These are phyloP conservation scores for Pleurostoma richardsiae DNA, from an alignment of 2,329 filamentous ascomycete genomes.

Conservation along the genomic window DNA sequence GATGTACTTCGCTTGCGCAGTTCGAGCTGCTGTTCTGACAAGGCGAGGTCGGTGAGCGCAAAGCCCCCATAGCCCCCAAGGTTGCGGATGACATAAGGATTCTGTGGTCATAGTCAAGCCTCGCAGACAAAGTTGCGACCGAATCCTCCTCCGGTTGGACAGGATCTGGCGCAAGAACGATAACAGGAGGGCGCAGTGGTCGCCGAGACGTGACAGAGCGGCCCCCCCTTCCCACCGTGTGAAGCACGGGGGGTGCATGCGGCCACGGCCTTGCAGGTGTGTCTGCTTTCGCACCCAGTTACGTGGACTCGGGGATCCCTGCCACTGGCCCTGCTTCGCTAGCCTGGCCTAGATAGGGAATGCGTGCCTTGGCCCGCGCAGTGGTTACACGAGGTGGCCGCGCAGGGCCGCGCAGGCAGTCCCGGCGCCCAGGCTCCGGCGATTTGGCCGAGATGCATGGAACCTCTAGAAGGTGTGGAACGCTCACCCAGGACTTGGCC, in stretches of 20 bases:
- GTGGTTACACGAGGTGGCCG: too few species aligned
- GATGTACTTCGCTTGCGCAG: background rate
- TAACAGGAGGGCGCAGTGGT: background rate
- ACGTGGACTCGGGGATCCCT: too few species aligned
- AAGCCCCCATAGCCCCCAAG: constrained; percentile 7
- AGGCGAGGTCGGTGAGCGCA: background rate
- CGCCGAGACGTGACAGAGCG: too few species aligned
- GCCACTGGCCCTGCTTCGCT: too few species aligned
- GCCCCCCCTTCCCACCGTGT: too few species aligned
- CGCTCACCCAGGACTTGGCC: background rate
- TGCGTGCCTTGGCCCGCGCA: too few species aligned
- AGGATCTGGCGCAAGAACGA: background rate
- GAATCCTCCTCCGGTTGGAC: background rate
- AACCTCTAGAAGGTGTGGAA: background rate
- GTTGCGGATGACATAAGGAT: constrained; percentile 9
- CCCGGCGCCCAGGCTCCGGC: background rate
- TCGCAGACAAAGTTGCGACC: background rate
- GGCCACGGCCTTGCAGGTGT: too few species aligned
- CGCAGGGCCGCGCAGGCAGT: background rate
- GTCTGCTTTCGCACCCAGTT: too few species aligned
- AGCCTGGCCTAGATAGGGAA: too few species aligned
- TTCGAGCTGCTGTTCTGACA: background rate
- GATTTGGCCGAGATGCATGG: background rate
- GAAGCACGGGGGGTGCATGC: too few species aligned
- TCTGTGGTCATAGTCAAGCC: background rate